phyloP scores from a whole-genome alignment of 73 alveolate species.

The Paramecium pentaurelia region DNA sequence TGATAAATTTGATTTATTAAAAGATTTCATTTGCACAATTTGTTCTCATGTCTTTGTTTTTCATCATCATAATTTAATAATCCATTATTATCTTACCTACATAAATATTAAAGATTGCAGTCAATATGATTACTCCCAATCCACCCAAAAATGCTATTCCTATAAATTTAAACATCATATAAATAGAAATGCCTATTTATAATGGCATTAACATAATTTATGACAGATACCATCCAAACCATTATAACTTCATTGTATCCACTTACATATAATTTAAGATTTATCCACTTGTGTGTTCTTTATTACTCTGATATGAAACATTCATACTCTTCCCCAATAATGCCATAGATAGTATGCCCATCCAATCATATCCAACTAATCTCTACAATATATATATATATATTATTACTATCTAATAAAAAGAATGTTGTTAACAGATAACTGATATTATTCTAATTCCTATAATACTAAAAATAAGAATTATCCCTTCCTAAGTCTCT shows the following conservation, averaged over 20 bases:
- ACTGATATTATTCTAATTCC: neutral
- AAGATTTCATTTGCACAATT: slow-evolving; percentile 82
- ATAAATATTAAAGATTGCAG: neutral
- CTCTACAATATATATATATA: neutral
- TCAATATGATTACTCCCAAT: slow-evolving; percentile 41
- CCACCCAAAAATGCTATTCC: slow-evolving; percentile 55
- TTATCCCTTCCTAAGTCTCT: neutral
- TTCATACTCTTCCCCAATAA: neutral
- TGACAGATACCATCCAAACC: neutral
- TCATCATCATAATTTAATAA: slow-evolving; percentile 69
- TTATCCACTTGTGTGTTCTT: neutral
- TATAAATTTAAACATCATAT: slow-evolving; percentile 25
- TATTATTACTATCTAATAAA: neutral
- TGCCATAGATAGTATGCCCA: neutral
- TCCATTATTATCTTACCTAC: slow-evolving; percentile 1
- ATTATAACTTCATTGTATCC: neutral
- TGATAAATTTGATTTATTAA: slow-evolving; percentile 82
- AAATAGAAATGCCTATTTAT: slow-evolving; percentile 12
- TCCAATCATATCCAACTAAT: slow-evolving; percentile 18
- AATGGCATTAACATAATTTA: slow-evolving; percentile 14
- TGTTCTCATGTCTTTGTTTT: slow-evolving; percentile 81
- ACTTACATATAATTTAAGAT: neutral
- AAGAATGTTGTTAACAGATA: neutral
- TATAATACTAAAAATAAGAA: neutral
- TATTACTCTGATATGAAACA: neutral